A percentile compares a stretch with the other conserved stretches of the same genome.
phyloP scores from a whole-genome alignment of 2,329 filamentous ascomycete genomes.

The Epichloe bromicola region DNA sequence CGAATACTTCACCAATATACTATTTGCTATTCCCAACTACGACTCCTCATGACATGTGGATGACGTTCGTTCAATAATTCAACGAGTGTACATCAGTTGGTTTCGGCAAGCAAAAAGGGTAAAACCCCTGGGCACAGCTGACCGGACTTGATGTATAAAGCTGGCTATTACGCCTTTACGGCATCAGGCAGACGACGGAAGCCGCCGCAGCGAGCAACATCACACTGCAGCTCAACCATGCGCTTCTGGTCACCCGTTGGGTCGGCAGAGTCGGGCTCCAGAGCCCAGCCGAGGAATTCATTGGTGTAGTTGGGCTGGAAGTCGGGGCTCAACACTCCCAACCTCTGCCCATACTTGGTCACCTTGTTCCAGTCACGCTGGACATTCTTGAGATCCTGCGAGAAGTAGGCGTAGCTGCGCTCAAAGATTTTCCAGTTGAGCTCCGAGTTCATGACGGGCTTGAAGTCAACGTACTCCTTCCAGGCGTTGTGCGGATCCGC shows the following conservation, averaged over 20 bases:
- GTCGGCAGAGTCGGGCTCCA: conserved; percentile 52
- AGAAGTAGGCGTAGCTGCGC: conserved; percentile 66
- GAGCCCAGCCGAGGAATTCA: conserved; percentile 50
- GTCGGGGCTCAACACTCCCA: conserved; percentile 48
- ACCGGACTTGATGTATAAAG: no score
- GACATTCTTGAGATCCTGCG: conserved; percentile 62
- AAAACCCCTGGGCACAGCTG: neutral
- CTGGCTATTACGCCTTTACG: conserved; percentile 3
- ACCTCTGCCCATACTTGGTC: conserved; percentile 60
- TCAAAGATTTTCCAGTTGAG: conserved; percentile 72
- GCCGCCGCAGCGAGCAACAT: conserved; percentile 51
- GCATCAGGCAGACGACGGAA: conserved; percentile 36
- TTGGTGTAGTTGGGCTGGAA: conserved; percentile 69
- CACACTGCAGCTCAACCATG: conserved; percentile 56
- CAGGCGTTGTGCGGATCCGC: conserved; percentile 49
- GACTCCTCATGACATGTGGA: neutral
- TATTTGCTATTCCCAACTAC: neutral
- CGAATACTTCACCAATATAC: neutral
- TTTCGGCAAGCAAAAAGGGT: neutral
- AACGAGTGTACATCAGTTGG: neutral
- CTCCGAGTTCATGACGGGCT: conserved; percentile 52
- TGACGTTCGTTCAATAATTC: neutral
- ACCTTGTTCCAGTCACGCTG: conserved; percentile 65
- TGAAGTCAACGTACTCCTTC: conserved; percentile 57
- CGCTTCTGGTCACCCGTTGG: conserved; percentile 62